phyloP scores from a whole-genome alignment of 345 rosid species.

The Moricandia moricandioides region DNA sequence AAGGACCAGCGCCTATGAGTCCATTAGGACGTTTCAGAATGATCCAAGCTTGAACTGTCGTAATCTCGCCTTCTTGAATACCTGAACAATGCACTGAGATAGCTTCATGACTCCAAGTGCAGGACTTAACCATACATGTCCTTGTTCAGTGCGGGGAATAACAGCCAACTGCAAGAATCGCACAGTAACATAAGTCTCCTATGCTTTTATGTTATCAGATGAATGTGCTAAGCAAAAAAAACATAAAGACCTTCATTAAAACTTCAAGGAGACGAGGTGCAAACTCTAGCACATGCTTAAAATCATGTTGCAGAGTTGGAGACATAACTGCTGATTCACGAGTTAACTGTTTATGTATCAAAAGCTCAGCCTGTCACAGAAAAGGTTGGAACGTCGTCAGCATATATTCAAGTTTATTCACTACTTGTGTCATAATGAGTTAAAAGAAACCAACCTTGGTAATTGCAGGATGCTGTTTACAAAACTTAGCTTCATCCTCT shows the following conservation, averaged over 20 bases:
- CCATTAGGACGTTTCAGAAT: slow-evolving; percentile 68
- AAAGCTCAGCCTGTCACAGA: slow-evolving; percentile 65
- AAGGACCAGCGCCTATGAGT: slow-evolving; percentile 70
- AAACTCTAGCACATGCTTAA: slow-evolving; percentile 76
- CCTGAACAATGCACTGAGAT: slow-evolving; percentile 93
- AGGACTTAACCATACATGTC: slow-evolving; percentile 95
- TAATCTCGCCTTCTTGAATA: background rate
- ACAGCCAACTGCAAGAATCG: slow-evolving; percentile 70
- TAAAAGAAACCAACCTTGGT: slow-evolving; percentile 56
- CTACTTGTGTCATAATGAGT: background rate
- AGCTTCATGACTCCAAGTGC: slow-evolving; percentile 88
- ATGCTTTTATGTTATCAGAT: background rate
- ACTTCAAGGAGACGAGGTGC: slow-evolving; percentile 97
- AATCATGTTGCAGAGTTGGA: slow-evolving; percentile 67
- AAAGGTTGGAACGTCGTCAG: background rate
- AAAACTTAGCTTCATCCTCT: slow-evolving; percentile 90
- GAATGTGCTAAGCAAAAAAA: background rate
- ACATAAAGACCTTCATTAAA: slow-evolving; percentile 62
- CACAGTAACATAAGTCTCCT: background rate
- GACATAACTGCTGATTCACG: slow-evolving; percentile 62
- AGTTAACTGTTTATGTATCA: slow-evolving; percentile 91
- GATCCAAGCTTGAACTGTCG: slow-evolving; percentile 68
- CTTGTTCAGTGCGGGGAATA: slow-evolving; percentile 74
- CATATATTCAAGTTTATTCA: background rate
- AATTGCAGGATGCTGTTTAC: slow-evolving; percentile 87